Evolutionary conservation across 352 stramenopile species (phyloP).

Genomic region (Paralagenidium karlingii): DNA sequence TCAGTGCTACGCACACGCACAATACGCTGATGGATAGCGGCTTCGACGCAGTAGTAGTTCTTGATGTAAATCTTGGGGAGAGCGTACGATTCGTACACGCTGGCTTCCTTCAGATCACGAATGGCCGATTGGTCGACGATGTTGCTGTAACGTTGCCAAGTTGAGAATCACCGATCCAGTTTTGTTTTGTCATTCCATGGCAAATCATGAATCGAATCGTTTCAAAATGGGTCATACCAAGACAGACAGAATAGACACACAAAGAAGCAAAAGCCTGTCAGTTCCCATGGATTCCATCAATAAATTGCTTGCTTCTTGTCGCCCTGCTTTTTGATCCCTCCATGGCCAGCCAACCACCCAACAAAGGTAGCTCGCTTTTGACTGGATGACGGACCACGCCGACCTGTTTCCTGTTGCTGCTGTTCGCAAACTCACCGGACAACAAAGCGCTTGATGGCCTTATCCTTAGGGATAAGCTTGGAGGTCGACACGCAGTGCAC

Average conservation of each 20-base stretch:
- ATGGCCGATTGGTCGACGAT: conserved; percentile 98
- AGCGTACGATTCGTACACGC: conserved; percentile 98
- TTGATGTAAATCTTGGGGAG: conserved; percentile 99
- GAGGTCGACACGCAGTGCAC: conserved; percentile 97
- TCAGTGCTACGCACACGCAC: conserved; percentile 93
- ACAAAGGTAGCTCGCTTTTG: too few relatives aligned
- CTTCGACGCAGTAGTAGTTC: conserved; percentile 99
- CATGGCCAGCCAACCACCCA: too few relatives aligned
- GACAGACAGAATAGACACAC: too few relatives aligned
- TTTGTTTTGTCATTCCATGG: too few relatives aligned
- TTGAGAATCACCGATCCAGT: background rate
- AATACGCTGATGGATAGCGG: conserved; percentile 98
- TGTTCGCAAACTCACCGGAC: conserved; percentile 58
- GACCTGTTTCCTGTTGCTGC: background rate
- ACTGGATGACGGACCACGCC: too few relatives aligned
- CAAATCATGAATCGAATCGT: too few relatives aligned
- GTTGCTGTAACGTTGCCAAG: conserved; percentile 65
- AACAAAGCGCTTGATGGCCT: conserved; percentile 89
- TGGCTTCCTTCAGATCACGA: conserved; percentile 97
- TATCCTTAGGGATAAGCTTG: conserved; percentile 98
- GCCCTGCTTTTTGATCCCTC: too few relatives aligned
- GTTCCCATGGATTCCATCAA: too few relatives aligned
- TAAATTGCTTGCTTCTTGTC: too few relatives aligned
- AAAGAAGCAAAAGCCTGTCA: too few relatives aligned
- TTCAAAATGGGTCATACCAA: too few relatives aligned